Conservation (phyloP, 78 protist species). For the Dictyostelium purpureum region DNA sequence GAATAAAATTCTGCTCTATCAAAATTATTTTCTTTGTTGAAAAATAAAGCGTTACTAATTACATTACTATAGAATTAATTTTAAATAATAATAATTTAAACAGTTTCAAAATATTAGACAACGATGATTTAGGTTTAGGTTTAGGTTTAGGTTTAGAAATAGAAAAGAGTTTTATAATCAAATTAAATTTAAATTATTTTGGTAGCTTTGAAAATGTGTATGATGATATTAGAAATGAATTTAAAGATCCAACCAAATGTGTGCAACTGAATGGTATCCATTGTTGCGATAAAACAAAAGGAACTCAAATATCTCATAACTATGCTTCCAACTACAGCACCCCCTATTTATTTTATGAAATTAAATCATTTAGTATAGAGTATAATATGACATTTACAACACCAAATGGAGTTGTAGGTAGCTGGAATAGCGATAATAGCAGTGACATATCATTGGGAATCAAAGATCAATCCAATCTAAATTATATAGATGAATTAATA, state of each 20-base stretch:
- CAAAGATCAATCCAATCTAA: background rate
- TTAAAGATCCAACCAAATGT: background rate
- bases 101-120: background rate
- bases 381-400: too few species aligned
- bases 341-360: background rate
- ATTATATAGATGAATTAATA: background rate
- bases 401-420: too few species aligned
- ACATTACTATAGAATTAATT: background rate
- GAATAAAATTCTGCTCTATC: too few species aligned
- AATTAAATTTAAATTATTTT: background rate
- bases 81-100: background rate
- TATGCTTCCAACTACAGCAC: background rate
- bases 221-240: background rate
- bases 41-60: too few species aligned
- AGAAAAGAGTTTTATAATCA: background rate
- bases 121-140: too few species aligned
- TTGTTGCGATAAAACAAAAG: background rate
- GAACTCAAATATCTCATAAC: background rate
- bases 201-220: background rate
- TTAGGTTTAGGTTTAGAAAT: background rate
- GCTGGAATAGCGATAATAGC: too few species aligned
- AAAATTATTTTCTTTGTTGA: too few species aligned
- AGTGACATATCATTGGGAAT: background rate
- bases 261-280: background rate
- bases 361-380: too few species aligned